Base-by-base conservation (phyloP, 106 monocot species). In the Dendrobium huoshanense region DNA sequence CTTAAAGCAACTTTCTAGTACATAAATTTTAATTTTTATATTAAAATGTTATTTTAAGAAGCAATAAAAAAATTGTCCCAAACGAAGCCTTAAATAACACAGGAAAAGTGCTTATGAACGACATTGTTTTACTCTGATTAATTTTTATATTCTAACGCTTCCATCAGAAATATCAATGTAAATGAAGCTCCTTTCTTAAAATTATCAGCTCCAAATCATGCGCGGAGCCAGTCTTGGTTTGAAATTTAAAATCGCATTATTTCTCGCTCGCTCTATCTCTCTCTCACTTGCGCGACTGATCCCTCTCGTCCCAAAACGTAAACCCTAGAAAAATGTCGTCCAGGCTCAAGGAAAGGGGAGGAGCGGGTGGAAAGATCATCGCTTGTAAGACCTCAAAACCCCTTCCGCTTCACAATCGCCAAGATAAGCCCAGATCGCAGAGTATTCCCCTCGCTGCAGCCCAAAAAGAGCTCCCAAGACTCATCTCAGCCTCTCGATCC, bases 311-410 rank as follows among this genome's bases (percentile, higher is more conserved):
- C 54, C 24, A 65, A 81, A 80, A 40, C 84, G 79, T 73, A 80
- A 82, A 64, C 82, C 82, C 58, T 24, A 70, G 55, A 68, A 20
- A 24, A 43, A 90, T 89, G 88, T 72, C 89, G 18, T 85, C 89
- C 41, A 58, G 91, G 65, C 55, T 94, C 59, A 94, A 92, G 82
- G 96, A 92, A 42, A 78, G 96, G 8, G 90, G 93, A 67, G 91
- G 96, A 67, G 91, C 81, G 19, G 89, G 89, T 11, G 90, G 80
- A 19, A 87, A 92, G 74, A 67, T 87, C 48, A 80, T 86, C 76
- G 88, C 94, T 5, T 67, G 75, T n/a, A 87, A 87, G 72, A 56
- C 88, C 73, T 78, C 84, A n/a, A 85, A 48, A 58, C 13, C 45
- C 77, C 75, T 67, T 40, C 40, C 80, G 25, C 78, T 78, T 15